A percentile compares a stretch with the other conserved stretches of the same genome.
Evolutionary conservation across 345 rosid genomes (phyloP).

Genomic region (Populus simonii): DNA sequence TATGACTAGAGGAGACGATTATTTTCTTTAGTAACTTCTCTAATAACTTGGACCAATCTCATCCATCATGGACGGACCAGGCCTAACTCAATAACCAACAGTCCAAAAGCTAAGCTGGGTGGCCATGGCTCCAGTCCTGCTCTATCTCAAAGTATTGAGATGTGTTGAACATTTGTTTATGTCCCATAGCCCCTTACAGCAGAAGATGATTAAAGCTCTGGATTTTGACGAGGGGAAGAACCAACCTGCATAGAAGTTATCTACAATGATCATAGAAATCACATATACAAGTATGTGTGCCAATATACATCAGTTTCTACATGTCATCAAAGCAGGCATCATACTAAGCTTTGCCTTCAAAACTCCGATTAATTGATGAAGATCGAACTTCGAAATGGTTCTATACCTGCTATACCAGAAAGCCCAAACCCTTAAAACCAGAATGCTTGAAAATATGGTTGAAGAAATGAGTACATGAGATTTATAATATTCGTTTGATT

Average conservation of each 20-base stretch:
- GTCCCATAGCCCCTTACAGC: constrained; percentile 20
- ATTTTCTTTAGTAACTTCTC: too few relatives aligned
- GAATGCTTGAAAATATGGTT: not conserved
- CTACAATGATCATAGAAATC: not conserved
- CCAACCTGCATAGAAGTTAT: constrained; percentile 8
- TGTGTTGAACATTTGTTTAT: constrained; percentile 5
- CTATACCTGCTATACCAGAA: not conserved
- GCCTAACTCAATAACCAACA: too few relatives aligned
- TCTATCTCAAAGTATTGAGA: constrained; percentile 13
- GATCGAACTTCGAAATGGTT: not conserved
- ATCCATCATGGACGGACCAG: too few relatives aligned
- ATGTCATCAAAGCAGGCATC: not conserved
- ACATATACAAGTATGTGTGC: not conserved
- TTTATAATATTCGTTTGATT: not conserved
- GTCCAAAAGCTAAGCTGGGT: not conserved
- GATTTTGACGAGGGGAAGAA: constrained; percentile 1
- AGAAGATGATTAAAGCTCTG: not conserved
- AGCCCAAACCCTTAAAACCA: not conserved
- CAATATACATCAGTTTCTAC: not conserved
- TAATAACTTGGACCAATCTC: too few relatives aligned
- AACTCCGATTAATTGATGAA: not conserved
- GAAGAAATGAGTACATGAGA: not conserved
- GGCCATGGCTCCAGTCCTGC: constrained; percentile 9
- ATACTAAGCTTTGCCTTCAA: not conserved
- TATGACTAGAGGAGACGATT: too few relatives aligned